Conservation (phyloP, 2,329 filamentous ascomycete species). For the Botrytis fabae region DNA sequence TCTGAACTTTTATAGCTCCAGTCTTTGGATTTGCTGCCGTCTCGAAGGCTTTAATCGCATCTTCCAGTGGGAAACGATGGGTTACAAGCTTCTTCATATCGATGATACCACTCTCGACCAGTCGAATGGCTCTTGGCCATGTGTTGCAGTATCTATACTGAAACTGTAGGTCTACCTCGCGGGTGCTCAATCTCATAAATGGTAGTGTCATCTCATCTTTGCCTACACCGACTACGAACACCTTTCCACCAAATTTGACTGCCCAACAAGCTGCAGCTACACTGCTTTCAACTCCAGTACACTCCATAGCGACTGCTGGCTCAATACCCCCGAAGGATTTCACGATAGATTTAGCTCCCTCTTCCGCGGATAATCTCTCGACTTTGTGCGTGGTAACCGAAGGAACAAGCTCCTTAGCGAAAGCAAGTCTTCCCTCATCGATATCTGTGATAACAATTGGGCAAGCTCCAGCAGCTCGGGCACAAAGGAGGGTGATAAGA, state of each 20-base stretch:
- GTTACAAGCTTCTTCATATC: slow-evolving; percentile 82
- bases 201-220: slow-evolving; percentile 94
- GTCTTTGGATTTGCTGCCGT: slow-evolving; percentile 85
- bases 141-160: slow-evolving; percentile 97
- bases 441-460: slow-evolving; percentile 95
- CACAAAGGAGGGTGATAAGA: slow-evolving; percentile 82
- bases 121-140: slow-evolving; percentile 88
- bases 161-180: slow-evolving; percentile 92
- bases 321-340: slow-evolving; percentile 73
- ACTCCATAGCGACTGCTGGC: slow-evolving; percentile 82
- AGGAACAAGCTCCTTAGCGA: slow-evolving; percentile 82
- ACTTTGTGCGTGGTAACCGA: slow-evolving; percentile 80
- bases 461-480: slow-evolving; percentile 80
- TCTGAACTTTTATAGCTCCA: slow-evolving; percentile 97
- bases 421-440: slow-evolving; percentile 78
- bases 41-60: slow-evolving; percentile 86
- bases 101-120: slow-evolving; percentile 82
- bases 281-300: slow-evolving; percentile 90
- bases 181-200: slow-evolving; percentile 88
- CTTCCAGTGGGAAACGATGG: slow-evolving; percentile 81
- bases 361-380: slow-evolving; percentile 64
- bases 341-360: slow-evolving; percentile 69
- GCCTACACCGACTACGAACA: slow-evolving; percentile 94
- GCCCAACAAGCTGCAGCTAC: slow-evolving; percentile 85
- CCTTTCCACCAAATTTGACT: slow-evolving; percentile 92